Percentiles rank a stretch among this genome's conserved stretches.
Evolutionary conservation across 768 basidiomycete species (phyloP).

Genomic region (Amylocystis lapponica): DNA sequence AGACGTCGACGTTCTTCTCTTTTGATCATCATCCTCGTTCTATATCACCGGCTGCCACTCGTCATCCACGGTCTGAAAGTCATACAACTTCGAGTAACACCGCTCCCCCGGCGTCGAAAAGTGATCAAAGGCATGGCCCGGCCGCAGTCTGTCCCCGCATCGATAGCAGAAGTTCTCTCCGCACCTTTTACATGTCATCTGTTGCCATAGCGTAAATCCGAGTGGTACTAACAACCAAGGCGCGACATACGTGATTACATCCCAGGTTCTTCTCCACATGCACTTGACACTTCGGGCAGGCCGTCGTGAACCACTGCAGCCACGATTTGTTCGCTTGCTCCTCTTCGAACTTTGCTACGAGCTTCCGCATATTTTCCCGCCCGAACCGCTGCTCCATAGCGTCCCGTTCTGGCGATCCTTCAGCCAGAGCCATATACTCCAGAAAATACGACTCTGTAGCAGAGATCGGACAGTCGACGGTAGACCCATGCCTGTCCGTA

Average conservation of each 20-base stretch:
- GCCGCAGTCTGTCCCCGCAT: conserved; percentile 52
- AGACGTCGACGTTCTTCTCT: no score
- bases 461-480: conserved; percentile 63
- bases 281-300: conserved; percentile 71
- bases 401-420: conserved; percentile 43
- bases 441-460: conserved; percentile 57
- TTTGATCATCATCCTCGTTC: no score
- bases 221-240: background rate
- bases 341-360: conserved; percentile 65
- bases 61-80: conserved; percentile 35
- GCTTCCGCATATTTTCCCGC: conserved; percentile 46
- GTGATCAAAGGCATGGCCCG: conserved; percentile 56
- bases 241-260: conserved; percentile 72
- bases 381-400: conserved; percentile 64
- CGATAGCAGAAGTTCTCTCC: conserved; percentile 76
- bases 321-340: conserved; percentile 71
- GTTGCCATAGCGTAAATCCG: background rate
- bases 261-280: conserved; percentile 73
- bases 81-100: conserved; percentile 68
- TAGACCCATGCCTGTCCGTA: conserved; percentile 69
- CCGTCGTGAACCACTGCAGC: conserved; percentile 62
- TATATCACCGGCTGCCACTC: conserved; percentile 48
- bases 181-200: conserved; percentile 83
- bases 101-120: conserved; percentile 47
- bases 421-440: conserved; percentile 58